Conservation (phyloP, 2,329 filamentous ascomycete species). For the Cytospora piceae region DNA sequence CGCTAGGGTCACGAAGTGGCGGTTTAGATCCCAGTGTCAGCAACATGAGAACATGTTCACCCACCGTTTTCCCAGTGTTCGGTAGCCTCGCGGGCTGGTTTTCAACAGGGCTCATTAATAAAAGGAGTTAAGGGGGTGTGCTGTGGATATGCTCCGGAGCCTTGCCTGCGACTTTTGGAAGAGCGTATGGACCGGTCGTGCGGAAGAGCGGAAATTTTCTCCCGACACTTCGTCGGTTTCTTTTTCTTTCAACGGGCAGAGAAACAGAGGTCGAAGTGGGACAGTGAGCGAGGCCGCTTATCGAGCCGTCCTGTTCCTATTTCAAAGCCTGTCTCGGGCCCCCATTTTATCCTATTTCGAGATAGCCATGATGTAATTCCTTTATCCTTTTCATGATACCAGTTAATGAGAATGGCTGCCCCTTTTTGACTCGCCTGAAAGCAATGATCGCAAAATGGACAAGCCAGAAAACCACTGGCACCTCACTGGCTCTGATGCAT, state of each 20-base stretch:
- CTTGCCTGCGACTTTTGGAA: slow-evolving; percentile 26
- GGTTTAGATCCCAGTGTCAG: slow-evolving; percentile 18
- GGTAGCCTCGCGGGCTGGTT: slow-evolving; percentile 23
- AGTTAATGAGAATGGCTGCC: slow-evolving; percentile 47
- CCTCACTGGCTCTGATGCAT: background rate
- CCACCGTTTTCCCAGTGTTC: slow-evolving; percentile 18
- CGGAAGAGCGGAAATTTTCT: slow-evolving; percentile 22
- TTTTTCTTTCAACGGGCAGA: slow-evolving; percentile 29
- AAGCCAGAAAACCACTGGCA: background rate
- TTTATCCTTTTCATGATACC: slow-evolving; percentile 54
- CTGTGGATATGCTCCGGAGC: slow-evolving; percentile 27
- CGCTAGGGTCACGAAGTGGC: slow-evolving; percentile 59
- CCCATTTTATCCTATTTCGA: slow-evolving; percentile 29
- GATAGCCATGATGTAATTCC: slow-evolving; percentile 53
- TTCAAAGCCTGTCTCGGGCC: slow-evolving; percentile 25
- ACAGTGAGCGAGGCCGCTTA: slow-evolving; percentile 22
- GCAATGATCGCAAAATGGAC: slow-evolving; percentile 21
- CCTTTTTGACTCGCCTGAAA: slow-evolving; percentile 27
- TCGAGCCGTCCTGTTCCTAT: slow-evolving; percentile 22
- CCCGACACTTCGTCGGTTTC: slow-evolving; percentile 29
- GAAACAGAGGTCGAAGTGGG: slow-evolving; percentile 21
- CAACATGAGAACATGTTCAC: slow-evolving; percentile 19
- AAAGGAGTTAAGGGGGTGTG: slow-evolving; percentile 22
- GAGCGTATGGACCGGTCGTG: slow-evolving; percentile 25
- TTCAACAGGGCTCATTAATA: slow-evolving; percentile 27